These are phyloP conservation scores for Chaetomium olivaceum DNA, from an alignment of 2,329 filamentous ascomycete species.

Conservation along the genomic window DNA sequence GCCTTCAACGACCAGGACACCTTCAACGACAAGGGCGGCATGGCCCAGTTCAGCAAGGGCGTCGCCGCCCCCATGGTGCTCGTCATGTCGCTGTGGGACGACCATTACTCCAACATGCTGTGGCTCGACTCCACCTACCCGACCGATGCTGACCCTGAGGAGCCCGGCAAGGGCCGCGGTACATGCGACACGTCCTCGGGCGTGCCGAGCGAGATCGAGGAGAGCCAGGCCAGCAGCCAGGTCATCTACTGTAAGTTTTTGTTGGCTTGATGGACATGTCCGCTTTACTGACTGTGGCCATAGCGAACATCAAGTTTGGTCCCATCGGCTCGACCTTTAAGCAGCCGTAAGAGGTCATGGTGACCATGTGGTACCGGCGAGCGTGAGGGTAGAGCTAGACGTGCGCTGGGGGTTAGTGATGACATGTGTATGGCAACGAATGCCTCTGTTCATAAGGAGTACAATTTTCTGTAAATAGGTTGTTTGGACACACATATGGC, in stretches of 20 bases:
- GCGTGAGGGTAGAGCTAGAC: not conserved
- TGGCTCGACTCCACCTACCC: conserved; percentile 73
- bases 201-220: conserved; percentile 52
- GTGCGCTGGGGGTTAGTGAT: not conserved
- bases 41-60: conserved; percentile 54
- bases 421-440: not conserved
- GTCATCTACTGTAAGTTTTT: conserved; percentile 48
- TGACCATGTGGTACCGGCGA: not conserved
- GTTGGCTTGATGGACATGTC: conserved; percentile 26
- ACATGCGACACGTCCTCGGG: conserved; percentile 55
- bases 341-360: conserved; percentile 2
- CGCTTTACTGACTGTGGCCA: conserved; percentile 36
- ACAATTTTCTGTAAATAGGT: conserved; percentile 5
- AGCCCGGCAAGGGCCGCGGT: conserved; percentile 54
- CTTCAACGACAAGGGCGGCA: conserved; percentile 58
- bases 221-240: conserved; percentile 44
- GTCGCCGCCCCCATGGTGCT: conserved; percentile 48
- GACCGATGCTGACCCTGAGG: conserved; percentile 41
- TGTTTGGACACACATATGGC: not conserved
- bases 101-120: conserved; percentile 68
- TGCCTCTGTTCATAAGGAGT: not conserved
- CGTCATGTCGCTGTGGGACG: conserved; percentile 60
- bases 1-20: conserved; percentile 55
- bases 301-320: conserved; percentile 58
- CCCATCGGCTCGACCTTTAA: conserved; percentile 56